Base-by-base conservation (phyloP, 2,329 filamentous ascomycete species). In the Gyromitra esculenta region DNA sequence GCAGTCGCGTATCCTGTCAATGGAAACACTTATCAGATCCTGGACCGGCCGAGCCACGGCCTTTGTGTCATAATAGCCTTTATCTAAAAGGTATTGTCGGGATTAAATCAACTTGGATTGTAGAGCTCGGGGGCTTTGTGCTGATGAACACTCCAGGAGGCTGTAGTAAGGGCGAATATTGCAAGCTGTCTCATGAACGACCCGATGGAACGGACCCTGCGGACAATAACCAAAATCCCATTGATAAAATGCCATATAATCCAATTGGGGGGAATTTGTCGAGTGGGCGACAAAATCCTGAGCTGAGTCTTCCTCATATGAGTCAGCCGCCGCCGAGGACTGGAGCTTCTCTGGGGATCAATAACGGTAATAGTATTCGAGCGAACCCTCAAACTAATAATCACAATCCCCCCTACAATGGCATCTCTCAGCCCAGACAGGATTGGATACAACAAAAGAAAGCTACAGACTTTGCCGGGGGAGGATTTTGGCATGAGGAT, bases 81-180 rank as follows among this genome's bases (percentile, higher is more conserved):
- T 63, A 41, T 35, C 21, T 43, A 43, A 77, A 45, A 77, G 59
- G 75, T 77, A 75, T 45, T 65, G 5, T 18, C 3, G 9, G 18
- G 25, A 64, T 60, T 48, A 13, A 35, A 11, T 59, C 21, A 35
- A 35, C 56, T n/a, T n/a, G 56, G n/a, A n/a, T 48, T 9, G 39
- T 59, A 48, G 35, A 25, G 11, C 9, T 74, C 4, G 43, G 13
- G 37, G 1, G n/a, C 15, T 37, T 39, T 41, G 35, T 8, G 35
- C 64, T 77, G 64, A 77, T 60, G 21, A 37, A 25, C 15, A 35
- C 18, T 13, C 25, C n/a, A 77, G 75, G 56, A 21, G 39, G 50
- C 9, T 77, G 75, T 21, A 5, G 35, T 60, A 11, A 45, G 21
- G 39, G 37, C 21, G 9, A 52, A 15, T 11, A 31, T 21, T 77